phyloP scores from a whole-genome alignment of 768 basidiomycete species.

The Rhodosporidiobolus odoratus region DNA sequence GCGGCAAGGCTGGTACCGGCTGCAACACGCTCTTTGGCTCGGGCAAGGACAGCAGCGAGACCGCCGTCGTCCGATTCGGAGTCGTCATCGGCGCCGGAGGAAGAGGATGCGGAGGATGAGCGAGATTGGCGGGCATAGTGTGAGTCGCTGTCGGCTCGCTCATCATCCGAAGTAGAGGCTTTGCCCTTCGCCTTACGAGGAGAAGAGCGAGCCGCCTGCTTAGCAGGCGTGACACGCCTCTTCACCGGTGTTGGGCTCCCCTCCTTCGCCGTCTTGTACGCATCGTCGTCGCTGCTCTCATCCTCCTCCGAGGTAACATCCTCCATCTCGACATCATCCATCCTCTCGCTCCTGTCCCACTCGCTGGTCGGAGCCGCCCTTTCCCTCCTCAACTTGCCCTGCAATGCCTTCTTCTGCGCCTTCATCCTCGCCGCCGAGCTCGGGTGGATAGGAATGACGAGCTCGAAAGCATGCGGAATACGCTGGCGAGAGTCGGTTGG shows the following conservation, averaged over 20 bases:
- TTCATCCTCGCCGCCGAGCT: background rate
- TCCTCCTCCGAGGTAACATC: background rate
- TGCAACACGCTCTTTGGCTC: slow-evolving; percentile 1
- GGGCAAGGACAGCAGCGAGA: background rate
- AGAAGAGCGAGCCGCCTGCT: background rate
- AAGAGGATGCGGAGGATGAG: background rate
- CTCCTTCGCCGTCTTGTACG: background rate
- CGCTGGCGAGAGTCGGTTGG: background rate
- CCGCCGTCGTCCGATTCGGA: slow-evolving; percentile 18
- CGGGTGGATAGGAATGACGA: slow-evolving; percentile 1
- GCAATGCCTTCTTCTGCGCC: background rate
- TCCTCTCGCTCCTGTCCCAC: background rate
- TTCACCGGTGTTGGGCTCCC: background rate
- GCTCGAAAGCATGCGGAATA: slow-evolving; percentile 9
- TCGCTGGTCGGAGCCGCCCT: slow-evolving; percentile 14
- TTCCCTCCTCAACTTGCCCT: background rate
- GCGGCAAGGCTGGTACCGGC: background rate
- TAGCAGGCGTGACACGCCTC: background rate
- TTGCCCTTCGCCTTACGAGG: background rate
- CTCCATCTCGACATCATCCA: too few relatives aligned
- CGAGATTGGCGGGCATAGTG: background rate
- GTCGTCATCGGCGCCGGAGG: background rate
- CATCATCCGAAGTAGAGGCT: background rate
- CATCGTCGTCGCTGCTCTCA: background rate
- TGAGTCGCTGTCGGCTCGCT: background rate